Base-by-base conservation (phyloP, 805 yeast species). In the Yarrowia osloensis region DNA sequence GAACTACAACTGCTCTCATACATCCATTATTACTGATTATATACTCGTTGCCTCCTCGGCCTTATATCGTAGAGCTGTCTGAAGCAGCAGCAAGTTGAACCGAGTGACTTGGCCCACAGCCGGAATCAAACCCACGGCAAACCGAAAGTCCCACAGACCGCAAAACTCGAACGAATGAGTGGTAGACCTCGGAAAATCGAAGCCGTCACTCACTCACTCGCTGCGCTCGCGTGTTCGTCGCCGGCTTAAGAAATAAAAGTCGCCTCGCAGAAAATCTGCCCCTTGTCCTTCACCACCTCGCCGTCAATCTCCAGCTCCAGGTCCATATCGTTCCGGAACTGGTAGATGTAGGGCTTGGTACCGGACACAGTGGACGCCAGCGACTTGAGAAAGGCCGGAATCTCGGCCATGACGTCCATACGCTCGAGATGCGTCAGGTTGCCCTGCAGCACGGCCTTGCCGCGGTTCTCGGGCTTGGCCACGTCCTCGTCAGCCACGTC, bases 381-480 rank as follows among this genome's bases (percentile, higher is more conserved):
- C 73, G 88, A 89, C 80, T 94, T 95, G 71, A 95, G 96, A 78
- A 95, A 92, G 70, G 86, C 88, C 29, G 99, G 99, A 68, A 95
- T 88, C 79, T 95, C 98, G 63, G 92, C 90, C 98, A 95, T 92
- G 68, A 95, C 98, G 78, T 95, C 99, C 68, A 95, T 93, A 76
- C 98, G 87, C 80, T 91, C 98, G 65, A 91, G 86, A 54, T 82
- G 80, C 19, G 76, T 76, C 71, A 94, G 82, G 24, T 82, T 79
- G 69, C 97, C 97, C 46, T 73, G 75, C 6, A 89, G 85, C 12
- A 75, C 77, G 55, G 85, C 89, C 55, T 77, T 79, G 28, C 83
- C 81, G 4, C 44, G 42, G 26, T 67, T 49, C 73, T 68, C 69
- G 35, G 68, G 70, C 67, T 78, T 78, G 24, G 74, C 76, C 33